Conservation (phyloP, 2,329 filamentous ascomycete species). For the Chrysoporthe cubensis region DNA sequence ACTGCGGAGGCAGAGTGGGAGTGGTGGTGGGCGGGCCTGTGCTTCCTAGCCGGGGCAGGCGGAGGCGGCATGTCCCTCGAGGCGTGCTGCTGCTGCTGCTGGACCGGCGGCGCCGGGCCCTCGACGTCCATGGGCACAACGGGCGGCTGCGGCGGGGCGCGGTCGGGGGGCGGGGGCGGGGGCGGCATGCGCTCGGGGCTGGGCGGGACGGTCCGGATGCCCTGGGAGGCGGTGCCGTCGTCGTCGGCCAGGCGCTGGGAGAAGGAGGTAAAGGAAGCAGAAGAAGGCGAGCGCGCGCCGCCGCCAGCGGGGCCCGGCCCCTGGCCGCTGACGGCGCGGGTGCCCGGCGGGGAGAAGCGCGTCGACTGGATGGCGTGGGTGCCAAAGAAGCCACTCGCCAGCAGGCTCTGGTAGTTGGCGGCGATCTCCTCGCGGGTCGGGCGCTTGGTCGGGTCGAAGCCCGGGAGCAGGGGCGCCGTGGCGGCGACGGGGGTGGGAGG, state of each 20-base stretch:
- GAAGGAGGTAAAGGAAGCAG: slow-evolving; percentile 13
- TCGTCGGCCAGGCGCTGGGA: slow-evolving; percentile 20
- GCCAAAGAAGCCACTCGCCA: slow-evolving; percentile 62
- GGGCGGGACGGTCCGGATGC: slow-evolving; percentile 16
- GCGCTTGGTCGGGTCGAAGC: slow-evolving; percentile 33
- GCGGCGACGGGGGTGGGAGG: neutral
- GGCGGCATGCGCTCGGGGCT: slow-evolving; percentile 28
- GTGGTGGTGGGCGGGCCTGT: slow-evolving; percentile 7
- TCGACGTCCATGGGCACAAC: slow-evolving; percentile 13
- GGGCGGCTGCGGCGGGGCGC: slow-evolving; percentile 31
- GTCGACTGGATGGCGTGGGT: slow-evolving; percentile 62
- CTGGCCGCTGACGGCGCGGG: slow-evolving; percentile 3
- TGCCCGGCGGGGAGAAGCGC: slow-evolving; percentile 46
- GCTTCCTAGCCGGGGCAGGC: slow-evolving; percentile 21
- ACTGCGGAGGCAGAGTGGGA: neutral
- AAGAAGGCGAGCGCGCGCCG: too few relatives aligned
- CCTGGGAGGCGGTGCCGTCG: slow-evolving; percentile 2
- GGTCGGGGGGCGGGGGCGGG: slow-evolving; percentile 23
- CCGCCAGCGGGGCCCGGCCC: neutral
- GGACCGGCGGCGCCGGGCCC: neutral
- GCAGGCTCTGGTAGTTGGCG: slow-evolving; percentile 59
- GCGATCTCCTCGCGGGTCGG: slow-evolving; percentile 55
- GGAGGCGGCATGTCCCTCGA: slow-evolving; percentile 20
- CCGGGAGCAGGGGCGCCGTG: slow-evolving; percentile 9
- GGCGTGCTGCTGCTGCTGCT: neutral